Percentiles rank a stretch among this genome's conserved stretches.
Conservation (phyloP, 352 stramenopile genomes). For the Globisporangium ultimum region DNA sequence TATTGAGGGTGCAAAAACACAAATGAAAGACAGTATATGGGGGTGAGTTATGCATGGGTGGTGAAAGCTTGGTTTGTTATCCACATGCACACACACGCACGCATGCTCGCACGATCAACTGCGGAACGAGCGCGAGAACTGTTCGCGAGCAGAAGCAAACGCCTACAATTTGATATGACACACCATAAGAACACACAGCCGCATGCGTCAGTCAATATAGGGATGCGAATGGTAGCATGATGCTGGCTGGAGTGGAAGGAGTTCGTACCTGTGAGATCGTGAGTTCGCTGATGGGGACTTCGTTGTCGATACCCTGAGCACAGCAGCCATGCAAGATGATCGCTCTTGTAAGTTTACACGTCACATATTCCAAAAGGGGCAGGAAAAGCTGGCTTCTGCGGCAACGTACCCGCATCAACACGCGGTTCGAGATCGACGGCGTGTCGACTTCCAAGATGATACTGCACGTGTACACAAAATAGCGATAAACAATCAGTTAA, state of each 20-base stretch:
- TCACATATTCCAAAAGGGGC: background rate
- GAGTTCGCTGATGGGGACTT: constrained; percentile 83
- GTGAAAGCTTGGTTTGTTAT: too few species aligned
- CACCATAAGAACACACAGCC: too few species aligned
- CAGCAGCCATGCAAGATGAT: background rate
- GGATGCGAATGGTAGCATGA: too few species aligned
- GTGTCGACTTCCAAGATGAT: constrained; percentile 89
- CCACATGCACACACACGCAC: too few species aligned
- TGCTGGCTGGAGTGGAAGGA: background rate
- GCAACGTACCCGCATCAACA: constrained; percentile 85
- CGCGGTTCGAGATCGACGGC: constrained; percentile 86
- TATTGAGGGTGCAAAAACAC: background rate
- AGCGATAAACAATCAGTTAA: background rate
- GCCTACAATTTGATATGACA: constrained; percentile 27
- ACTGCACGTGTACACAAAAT: constrained; percentile 19
- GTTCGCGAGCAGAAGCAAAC: constrained; percentile 81
- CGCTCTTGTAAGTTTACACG: background rate
- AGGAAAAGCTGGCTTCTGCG: background rate
- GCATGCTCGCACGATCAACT: constrained; percentile 24
- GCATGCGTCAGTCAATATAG: background rate
- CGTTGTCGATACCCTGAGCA: constrained; percentile 80
- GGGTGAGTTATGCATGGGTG: too few species aligned
- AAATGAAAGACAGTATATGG: constrained; percentile 1
- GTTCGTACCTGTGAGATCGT: constrained; percentile 74
- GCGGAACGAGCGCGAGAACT: constrained; percentile 88